phyloP scores from a whole-genome alignment of 140 eudicot species.

The Erigeron philadelphicus region DNA sequence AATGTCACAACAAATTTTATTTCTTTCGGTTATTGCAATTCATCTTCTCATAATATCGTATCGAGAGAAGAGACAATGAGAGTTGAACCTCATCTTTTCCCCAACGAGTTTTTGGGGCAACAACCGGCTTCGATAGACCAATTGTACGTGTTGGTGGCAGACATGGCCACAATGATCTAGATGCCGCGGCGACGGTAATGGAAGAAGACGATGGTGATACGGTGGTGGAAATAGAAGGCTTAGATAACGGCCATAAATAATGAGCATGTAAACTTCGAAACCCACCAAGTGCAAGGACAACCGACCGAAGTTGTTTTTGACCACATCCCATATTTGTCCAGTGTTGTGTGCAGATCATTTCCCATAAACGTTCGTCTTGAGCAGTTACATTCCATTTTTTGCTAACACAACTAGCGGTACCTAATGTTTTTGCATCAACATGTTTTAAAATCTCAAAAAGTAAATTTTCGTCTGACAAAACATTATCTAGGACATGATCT shows the following conservation, averaged over 20 bases:
- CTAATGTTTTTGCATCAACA: slow-evolving; percentile 57
- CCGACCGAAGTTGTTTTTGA: slow-evolving; percentile 48
- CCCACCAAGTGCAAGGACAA: slow-evolving; percentile 76
- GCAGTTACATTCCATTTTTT: slow-evolving; percentile 51
- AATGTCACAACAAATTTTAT: too few species aligned
- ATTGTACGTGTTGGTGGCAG: slow-evolving; percentile 40
- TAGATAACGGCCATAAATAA: slow-evolving; percentile 65
- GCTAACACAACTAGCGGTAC: slow-evolving; percentile 55
- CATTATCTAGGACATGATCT: not conserved
- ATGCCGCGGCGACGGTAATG: slow-evolving; percentile 28
- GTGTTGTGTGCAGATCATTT: slow-evolving; percentile 67
- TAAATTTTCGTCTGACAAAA: slow-evolving; percentile 50
- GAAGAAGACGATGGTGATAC: not conserved
- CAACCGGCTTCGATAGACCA: slow-evolving; percentile 30
- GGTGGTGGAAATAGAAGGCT: slow-evolving; percentile 36
- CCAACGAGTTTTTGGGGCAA: slow-evolving; percentile 56
- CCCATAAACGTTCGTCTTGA: slow-evolving; percentile 72
- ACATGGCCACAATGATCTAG: slow-evolving; percentile 43
- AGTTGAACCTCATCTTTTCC: slow-evolving; percentile 94
- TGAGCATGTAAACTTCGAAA: slow-evolving; percentile 70
- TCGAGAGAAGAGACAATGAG: slow-evolving; percentile 74
- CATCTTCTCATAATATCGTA: slow-evolving; percentile 86
- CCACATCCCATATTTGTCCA: slow-evolving; percentile 32
- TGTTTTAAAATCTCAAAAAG: slow-evolving; percentile 56
- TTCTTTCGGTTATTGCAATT: slow-evolving; percentile 50